Percentiles rank a stretch among this genome's conserved stretches.
Conservation (phyloP, 2,329 filamentous ascomycete species). For the Aspergillus sp. region DNA sequence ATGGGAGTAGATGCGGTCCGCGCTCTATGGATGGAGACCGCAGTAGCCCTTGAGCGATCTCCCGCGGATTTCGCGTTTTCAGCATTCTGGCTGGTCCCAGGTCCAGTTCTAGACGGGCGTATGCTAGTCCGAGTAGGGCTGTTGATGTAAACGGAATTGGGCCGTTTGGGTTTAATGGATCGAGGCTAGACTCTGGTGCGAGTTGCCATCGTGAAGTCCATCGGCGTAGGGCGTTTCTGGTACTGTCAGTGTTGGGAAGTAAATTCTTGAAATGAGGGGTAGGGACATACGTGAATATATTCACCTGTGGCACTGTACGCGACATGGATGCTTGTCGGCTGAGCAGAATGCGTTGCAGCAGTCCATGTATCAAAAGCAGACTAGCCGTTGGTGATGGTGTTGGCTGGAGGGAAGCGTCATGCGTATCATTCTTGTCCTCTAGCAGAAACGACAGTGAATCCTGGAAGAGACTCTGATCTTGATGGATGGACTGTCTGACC, state of each 20-base stretch:
- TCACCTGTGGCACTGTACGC: too few species aligned
- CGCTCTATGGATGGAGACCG: constrained; percentile 54
- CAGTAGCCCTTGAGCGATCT: constrained; percentile 37
- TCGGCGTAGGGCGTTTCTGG: constrained; percentile 40
- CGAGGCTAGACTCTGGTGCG: constrained; percentile 41
- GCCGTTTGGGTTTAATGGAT: constrained; percentile 46
- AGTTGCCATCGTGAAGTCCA: constrained; percentile 43
- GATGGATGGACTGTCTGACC: constrained; percentile 7
- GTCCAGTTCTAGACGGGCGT: constrained; percentile 47
- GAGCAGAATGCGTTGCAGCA: too few species aligned
- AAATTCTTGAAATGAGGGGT: not conserved
- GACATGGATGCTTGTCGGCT: too few species aligned
- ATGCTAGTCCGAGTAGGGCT: constrained; percentile 58
- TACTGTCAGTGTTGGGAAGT: not conserved
- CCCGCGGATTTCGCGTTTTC: constrained; percentile 60
- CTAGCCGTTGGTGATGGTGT: too few species aligned
- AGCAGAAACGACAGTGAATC: constrained; percentile 13
- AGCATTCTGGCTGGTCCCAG: constrained; percentile 47
- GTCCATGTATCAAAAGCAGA: too few species aligned
- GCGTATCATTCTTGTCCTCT: too few species aligned
- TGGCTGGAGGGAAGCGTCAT: too few species aligned
- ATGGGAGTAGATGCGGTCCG: constrained; percentile 57
- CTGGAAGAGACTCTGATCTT: constrained; percentile 22
- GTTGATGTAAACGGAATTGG: constrained; percentile 65
- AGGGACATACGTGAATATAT: too few species aligned